Evolutionary conservation across 2,329 filamentous ascomycete genomes (phyloP), one percentile per base, ranked within the genome.

Genomic region (Talaromyces sp.): DNA sequence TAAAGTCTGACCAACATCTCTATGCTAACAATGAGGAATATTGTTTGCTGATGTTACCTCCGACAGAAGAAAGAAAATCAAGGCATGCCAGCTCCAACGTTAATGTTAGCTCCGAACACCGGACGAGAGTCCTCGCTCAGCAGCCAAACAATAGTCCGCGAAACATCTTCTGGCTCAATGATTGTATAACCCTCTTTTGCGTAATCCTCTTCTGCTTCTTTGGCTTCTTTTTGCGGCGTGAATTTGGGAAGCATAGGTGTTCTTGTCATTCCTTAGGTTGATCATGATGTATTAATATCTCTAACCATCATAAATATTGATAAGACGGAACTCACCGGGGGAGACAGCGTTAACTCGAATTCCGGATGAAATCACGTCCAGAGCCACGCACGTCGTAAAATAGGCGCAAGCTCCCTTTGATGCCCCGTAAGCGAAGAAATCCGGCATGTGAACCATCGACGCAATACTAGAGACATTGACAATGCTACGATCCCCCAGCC

Each of bases 271-370:
- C 61, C 63, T 65, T 41, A 41, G 35, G 43, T 48, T 11, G n/a
- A 24, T 48, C 43, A 48, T 48, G 12, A 41, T 17, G 35, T 41
- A 41, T 41, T 41, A 41, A 12, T 41, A 5, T 41, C 35, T 41
- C 35, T 12, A 41, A 41, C 7, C 35, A 41, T 41, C 35, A 7
- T 41, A 41, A 41, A 41, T 14, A 41, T 41, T 11, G 35, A 7
- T 41, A 41, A 12, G 35, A 41, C 31, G 19, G 17, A 14, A 59
- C 58, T 52, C 31, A 65, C 84, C 84, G 0, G 85, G 84, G 3
- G 79, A 81, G 0, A 87, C 81, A 50, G 75, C 79, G 63, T 87
- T 88, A 6, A 86, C 83, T n/a, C 84, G 70, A 24, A 87, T 82
- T 50, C 62, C 62, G 3, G 62, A 43, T 3, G 51, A 14, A 12